phyloP scores from a whole-genome alignment of 2,329 filamentous ascomycete species.

The Neoarthrinium moseri region DNA sequence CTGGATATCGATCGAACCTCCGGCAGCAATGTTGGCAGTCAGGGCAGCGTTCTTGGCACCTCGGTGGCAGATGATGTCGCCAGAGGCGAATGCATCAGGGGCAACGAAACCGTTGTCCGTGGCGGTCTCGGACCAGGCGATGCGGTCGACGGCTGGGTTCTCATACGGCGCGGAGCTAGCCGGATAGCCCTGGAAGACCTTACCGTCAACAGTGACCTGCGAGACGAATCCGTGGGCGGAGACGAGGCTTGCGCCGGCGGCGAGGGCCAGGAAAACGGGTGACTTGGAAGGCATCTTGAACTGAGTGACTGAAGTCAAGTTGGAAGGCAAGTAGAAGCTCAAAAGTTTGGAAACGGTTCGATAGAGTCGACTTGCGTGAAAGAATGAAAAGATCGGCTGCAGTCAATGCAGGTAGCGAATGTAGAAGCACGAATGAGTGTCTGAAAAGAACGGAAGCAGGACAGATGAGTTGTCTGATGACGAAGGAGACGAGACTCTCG shows the following conservation, averaged over 20 bases:
- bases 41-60: conserved; percentile 29
- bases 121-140: conserved; percentile 33
- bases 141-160: conserved; percentile 16
- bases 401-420: conserved; percentile 15
- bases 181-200: conserved; percentile 14
- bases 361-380: conserved; percentile 12
- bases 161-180: conserved; percentile 19
- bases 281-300: conserved; percentile 11
- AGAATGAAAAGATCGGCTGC: conserved; percentile 12
- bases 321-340: conserved; percentile 4
- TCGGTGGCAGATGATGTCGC: conserved; percentile 34
- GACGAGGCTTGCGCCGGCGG: conserved; percentile 21
- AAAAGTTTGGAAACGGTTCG: not conserved
- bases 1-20: conserved; percentile 54
- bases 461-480: conserved; percentile 5
- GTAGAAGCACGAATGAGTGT: conserved; percentile 13
- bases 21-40: conserved; percentile 48
- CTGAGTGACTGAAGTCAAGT: conserved; percentile 5
- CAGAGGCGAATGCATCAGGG: conserved; percentile 7
- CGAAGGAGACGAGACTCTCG: not conserved
- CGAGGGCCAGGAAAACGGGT: conserved; percentile 8
- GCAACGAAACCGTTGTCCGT: conserved; percentile 25
- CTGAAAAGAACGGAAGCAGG: conserved; percentile 12
- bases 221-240: conserved; percentile 30
- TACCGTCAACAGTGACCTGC: conserved; percentile 21